Conservation (phyloP, 176 grass and related monocot species). For the Avena eriantha region DNA sequence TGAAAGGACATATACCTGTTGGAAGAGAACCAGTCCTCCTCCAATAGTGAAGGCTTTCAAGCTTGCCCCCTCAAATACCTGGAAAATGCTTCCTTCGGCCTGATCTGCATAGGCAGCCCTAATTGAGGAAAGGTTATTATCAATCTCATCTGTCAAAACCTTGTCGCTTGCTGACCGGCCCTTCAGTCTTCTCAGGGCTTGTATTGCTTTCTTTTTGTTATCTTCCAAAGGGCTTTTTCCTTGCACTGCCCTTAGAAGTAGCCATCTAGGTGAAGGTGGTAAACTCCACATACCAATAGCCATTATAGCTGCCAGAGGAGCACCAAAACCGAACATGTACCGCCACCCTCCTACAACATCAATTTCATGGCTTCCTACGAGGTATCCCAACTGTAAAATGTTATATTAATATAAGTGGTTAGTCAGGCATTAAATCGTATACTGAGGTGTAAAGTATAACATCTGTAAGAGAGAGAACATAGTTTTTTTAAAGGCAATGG, state of each 20-base stretch:
- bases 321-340: conserved; percentile 89
- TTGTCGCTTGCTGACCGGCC: conserved; percentile 62
- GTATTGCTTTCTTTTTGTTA: conserved; percentile 77
- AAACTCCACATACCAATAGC: conserved; percentile 77
- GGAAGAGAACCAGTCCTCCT: conserved; percentile 94
- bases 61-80: conserved; percentile 87
- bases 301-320: conserved; percentile 85
- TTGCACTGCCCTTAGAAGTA: conserved; percentile 88
- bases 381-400: conserved; percentile 79
- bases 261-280: conserved; percentile 86
- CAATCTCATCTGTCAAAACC: conserved; percentile 68
- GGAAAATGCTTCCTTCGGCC: conserved; percentile 76
- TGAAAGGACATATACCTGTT: conserved; percentile 69
- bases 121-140: conserved; percentile 75
- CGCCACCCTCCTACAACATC: conserved; percentile 82
- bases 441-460: neutral
- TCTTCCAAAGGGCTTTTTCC: conserved; percentile 74
- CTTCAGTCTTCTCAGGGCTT: conserved; percentile 69
- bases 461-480: conserved; percentile 6
- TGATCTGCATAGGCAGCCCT: conserved; percentile 77
- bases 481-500: neutral
- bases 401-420: conserved; percentile 34
- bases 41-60: conserved; percentile 98
- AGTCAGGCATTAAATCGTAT: conserved; percentile 20
- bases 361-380: conserved; percentile 80